Evolutionary conservation across 805 yeast species (phyloP).

Genomic region (Komagataella pseudopastoris): DNA sequence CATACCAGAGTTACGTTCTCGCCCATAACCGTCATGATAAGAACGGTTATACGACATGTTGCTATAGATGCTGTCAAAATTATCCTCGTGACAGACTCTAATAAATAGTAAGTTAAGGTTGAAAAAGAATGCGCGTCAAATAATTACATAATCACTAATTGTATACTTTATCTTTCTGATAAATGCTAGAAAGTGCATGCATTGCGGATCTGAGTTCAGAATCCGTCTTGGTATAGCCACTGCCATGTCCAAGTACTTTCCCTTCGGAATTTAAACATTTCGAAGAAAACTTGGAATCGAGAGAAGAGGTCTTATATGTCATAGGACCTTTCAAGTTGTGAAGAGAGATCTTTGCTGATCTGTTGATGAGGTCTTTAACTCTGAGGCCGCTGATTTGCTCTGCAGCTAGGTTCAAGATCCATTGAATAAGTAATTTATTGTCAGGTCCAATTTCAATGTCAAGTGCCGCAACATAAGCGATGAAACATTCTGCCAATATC

Average conservation of each 20-base stretch:
- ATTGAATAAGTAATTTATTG: background rate
- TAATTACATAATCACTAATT: background rate
- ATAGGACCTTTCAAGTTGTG: background rate
- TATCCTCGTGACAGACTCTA: background rate
- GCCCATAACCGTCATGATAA: background rate
- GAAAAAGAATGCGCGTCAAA: background rate
- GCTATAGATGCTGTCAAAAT: background rate
- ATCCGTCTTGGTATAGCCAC: slow-evolving; percentile 1
- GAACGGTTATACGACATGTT: background rate
- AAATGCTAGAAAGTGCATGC: background rate
- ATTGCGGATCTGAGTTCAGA: slow-evolving; percentile 3
- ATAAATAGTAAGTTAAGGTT: background rate
- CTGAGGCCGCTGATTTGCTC: background rate
- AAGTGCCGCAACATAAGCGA: slow-evolving; percentile 1
- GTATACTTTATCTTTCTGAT: background rate
- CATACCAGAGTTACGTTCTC: background rate
- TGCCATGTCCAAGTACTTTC: slow-evolving; percentile 1
- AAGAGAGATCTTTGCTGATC: background rate
- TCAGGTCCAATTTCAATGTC: background rate
- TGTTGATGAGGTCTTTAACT: background rate
- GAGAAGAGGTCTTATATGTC: background rate
- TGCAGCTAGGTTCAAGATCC: background rate
- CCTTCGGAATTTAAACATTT: background rate
- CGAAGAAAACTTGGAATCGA: background rate
- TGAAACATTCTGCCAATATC: slow-evolving; percentile 1